Conservation (phyloP, 2,329 filamentous ascomycete species). For the Xylaria sp. region DNA sequence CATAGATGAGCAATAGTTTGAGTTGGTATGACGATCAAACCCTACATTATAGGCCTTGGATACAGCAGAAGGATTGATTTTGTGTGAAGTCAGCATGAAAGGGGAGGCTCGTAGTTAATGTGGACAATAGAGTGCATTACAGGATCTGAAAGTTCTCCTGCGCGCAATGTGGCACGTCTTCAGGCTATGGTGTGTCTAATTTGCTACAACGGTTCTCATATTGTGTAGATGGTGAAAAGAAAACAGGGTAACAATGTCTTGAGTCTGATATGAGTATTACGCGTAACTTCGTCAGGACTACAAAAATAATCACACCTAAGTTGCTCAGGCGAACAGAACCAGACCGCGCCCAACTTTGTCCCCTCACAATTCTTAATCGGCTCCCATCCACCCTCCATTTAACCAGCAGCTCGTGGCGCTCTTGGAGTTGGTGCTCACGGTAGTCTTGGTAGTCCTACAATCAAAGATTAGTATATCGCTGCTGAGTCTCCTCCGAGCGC, state of each 20-base stretch:
- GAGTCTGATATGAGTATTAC: background rate
- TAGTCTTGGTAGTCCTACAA: slow-evolving; percentile 51
- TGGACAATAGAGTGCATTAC: too few species aligned
- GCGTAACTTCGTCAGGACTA: background rate
- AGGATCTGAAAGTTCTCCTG: too few species aligned
- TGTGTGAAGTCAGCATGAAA: too few species aligned
- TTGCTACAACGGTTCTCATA: background rate
- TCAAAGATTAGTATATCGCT: background rate
- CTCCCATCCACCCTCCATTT: slow-evolving; percentile 52
- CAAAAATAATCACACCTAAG: background rate
- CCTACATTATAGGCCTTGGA: too few species aligned
- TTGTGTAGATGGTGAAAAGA: background rate
- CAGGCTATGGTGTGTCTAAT: too few species aligned
- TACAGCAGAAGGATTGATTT: too few species aligned
- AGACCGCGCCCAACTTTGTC: background rate
- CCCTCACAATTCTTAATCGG: slow-evolving; percentile 20
- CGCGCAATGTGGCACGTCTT: too few species aligned
- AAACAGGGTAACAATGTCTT: too few species aligned
- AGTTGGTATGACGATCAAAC: too few species aligned
- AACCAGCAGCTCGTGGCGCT: slow-evolving; percentile 54
- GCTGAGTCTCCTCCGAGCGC: background rate
- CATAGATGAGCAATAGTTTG: too few species aligned
- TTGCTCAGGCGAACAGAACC: background rate
- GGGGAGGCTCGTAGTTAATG: too few species aligned
- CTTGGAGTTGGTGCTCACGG: slow-evolving; percentile 50